Conservation (phyloP, 441 rosid genomes). For the Bruguiera hainesii region DNA sequence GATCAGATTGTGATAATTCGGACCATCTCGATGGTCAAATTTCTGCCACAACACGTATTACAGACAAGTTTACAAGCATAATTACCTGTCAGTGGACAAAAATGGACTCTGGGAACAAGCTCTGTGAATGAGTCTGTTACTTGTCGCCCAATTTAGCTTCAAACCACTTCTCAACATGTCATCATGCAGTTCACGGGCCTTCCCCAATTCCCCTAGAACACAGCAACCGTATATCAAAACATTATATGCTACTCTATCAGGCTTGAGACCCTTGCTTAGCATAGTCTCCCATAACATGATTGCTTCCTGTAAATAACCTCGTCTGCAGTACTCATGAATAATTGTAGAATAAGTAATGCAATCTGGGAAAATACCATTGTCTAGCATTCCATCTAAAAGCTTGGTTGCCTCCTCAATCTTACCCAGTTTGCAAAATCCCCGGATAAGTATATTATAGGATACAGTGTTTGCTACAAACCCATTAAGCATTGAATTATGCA, state of each 20-base stretch:
- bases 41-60: no score
- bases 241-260: constrained; percentile 67
- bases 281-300: constrained; percentile 63
- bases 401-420: constrained; percentile 58
- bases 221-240: constrained; percentile 69
- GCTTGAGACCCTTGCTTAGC: constrained; percentile 59
- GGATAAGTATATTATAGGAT: constrained; percentile 70
- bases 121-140: constrained; percentile 21
- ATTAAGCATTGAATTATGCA: constrained; percentile 60
- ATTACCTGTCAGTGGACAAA: constrained; percentile 8
- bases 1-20: no score
- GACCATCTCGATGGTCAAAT: no score
- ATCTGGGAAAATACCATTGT: constrained; percentile 56
- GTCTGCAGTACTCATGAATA: constrained; percentile 59
- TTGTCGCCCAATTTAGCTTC: constrained; percentile 31
- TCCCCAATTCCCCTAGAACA: constrained; percentile 48
- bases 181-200: constrained; percentile 60
- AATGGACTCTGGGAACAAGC: constrained; percentile 15
- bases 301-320: constrained; percentile 55
- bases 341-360: constrained; percentile 82
- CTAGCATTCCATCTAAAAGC: constrained; percentile 55
- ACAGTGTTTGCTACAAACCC: constrained; percentile 64
- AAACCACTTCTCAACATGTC: constrained; percentile 70
- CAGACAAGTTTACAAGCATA: constrained; percentile 3
- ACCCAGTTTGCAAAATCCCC: constrained; percentile 75